These are phyloP conservation scores for Aspergillus sp. DNA, from an alignment of 2,329 filamentous ascomycete species.

Conservation along the genomic window DNA sequence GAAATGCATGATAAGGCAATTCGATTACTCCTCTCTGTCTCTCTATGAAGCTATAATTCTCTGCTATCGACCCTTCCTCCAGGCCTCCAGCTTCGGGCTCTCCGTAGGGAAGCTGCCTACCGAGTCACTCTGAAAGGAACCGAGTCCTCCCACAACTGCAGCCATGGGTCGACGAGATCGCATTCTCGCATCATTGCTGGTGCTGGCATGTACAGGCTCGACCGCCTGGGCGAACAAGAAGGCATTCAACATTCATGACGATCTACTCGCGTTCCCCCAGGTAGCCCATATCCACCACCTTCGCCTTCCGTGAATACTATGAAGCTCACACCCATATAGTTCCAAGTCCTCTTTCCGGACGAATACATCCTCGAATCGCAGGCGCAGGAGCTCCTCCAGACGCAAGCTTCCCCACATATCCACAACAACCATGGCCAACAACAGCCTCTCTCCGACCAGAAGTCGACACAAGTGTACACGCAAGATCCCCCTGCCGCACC, in stretches of 20 bases:
- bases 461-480: conserved; percentile 24
- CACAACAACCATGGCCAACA: conserved; percentile 6
- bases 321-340: conserved; percentile 52
- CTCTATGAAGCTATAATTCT: too few species aligned
- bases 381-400: conserved; percentile 57
- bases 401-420: conserved; percentile 20
- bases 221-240: conserved; percentile 53
- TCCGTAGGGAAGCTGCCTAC: neutral
- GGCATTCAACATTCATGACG: conserved; percentile 82
- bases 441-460: conserved; percentile 16
- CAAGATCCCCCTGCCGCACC: conserved; percentile 41
- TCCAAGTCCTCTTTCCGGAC: conserved; percentile 74
- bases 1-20: too few species aligned
- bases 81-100: neutral
- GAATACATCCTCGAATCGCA: conserved; percentile 69
- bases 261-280: conserved; percentile 83
- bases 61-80: neutral
- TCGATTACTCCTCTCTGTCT: too few species aligned
- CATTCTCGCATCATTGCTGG: conserved; percentile 28
- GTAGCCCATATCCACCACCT: conserved; percentile 46
- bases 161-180: conserved; percentile 26
- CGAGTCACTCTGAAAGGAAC: neutral
- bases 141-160: neutral
- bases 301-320: neutral
- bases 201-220: conserved; percentile 30